Conservation (phyloP, 2,329 filamentous ascomycete genomes). For the Ophiostoma australiae region DNA sequence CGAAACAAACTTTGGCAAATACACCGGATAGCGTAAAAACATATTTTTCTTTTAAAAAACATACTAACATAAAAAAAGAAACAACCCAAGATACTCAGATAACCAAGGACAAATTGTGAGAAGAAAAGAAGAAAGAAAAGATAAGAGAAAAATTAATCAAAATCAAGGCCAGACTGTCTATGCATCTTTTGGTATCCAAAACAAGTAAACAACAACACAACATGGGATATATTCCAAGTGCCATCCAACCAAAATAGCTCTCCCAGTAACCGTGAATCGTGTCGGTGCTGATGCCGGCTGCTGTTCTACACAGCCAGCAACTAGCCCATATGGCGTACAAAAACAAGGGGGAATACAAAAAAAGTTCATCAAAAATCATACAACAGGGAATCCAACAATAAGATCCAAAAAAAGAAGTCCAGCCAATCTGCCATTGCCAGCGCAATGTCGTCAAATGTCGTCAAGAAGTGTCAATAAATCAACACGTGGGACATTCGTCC, state of each 20-base stretch:
- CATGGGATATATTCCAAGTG: conserved; percentile 19
- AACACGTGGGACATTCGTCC: not conserved
- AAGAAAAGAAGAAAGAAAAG: not conserved
- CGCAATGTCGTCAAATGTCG: not conserved
- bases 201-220: conserved; percentile 18
- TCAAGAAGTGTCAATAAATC: not conserved
- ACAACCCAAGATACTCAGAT: not conserved
- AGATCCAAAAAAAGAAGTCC: not conserved
- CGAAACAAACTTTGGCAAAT: not conserved
- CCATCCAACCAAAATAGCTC: conserved; percentile 7
- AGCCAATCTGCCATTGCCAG: not conserved
- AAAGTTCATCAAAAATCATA: not conserved
- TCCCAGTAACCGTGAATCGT: not conserved
- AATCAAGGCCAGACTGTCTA: conserved; percentile 18
- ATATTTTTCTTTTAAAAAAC: no score
- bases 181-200: conserved; percentile 24
- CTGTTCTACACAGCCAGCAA: not conserved
- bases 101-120: not conserved
- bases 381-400: conserved; percentile 1
- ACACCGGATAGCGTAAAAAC: not conserved
- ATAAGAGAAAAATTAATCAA: not conserved
- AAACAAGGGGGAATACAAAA: not conserved
- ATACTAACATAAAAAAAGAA: not conserved
- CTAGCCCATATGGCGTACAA: not conserved
- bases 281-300: not conserved